These are phyloP conservation scores for Fraxinus cuspidata DNA, from an alignment of 257 asterid species.

Conservation along the genomic window DNA sequence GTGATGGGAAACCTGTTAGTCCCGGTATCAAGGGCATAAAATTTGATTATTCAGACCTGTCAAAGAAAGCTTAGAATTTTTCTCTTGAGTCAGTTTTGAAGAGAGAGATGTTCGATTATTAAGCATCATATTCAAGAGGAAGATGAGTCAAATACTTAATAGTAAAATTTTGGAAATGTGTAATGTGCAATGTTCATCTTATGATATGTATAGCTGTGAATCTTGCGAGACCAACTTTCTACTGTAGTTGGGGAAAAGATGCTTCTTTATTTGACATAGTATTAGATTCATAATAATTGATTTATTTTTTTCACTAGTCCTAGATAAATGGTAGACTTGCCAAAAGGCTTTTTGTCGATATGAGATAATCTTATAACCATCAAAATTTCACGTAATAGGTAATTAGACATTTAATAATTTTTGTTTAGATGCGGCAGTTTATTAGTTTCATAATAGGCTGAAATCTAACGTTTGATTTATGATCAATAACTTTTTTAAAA, in stretches of 20 bases:
- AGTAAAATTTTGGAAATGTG: not conserved
- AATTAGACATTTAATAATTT: not conserved
- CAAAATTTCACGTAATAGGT: not conserved
- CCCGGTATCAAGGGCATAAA: not conserved
- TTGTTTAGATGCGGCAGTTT: not conserved
- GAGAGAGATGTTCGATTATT: not conserved
- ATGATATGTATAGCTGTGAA: slow-evolving; percentile 7
- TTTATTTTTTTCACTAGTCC: not conserved
- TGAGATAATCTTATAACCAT: not conserved
- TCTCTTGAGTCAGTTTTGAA: not conserved
- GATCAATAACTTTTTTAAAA: slow-evolving; percentile 9
- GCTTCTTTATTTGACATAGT: not conserved
- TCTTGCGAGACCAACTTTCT: slow-evolving; percentile 2
- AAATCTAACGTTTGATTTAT: slow-evolving; percentile 13
- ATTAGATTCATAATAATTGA: not conserved
- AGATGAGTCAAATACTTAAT: not conserved
- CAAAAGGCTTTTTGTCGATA: not conserved
- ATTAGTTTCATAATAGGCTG: slow-evolving; percentile 11
- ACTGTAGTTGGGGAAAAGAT: not conserved
- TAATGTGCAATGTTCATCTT: slow-evolving; percentile 1
- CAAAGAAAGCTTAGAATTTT: not conserved
- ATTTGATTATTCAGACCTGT: not conserved
- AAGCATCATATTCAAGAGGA: not conserved
- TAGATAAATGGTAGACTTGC: not conserved
- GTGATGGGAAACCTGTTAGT: slow-evolving; percentile 13